Evolutionary conservation across 495 filamentous ascomycete genomes (phyloP).

Genomic region (Xylaria intraflava): DNA sequence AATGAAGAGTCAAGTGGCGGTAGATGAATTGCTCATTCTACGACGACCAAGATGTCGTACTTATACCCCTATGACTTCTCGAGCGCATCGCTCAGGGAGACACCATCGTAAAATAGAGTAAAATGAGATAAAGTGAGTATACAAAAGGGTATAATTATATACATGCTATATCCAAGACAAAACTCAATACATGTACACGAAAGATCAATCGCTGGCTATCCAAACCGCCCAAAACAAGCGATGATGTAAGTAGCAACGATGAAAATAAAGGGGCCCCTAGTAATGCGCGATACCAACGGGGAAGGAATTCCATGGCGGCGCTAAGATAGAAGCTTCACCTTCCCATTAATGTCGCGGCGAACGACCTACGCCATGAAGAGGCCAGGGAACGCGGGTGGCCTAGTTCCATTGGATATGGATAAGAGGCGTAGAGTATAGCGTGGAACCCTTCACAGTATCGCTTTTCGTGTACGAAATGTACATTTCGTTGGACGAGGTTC

Average conservation of each 20-base stretch:
- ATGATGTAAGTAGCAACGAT: too few species aligned
- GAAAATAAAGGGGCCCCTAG: too few species aligned
- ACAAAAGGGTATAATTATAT: too few species aligned
- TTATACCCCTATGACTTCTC: background rate
- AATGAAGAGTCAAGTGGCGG: too few species aligned
- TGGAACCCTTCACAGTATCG: background rate
- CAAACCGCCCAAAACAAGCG: too few species aligned
- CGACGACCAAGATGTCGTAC: background rate
- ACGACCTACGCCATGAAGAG: background rate
- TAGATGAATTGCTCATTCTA: too few species aligned
- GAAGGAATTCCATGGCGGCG: background rate
- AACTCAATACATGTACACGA: too few species aligned
- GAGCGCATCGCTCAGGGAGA: background rate
- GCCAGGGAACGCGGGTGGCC: background rate
- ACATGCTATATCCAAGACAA: too few species aligned
- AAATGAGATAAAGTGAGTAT: background rate
- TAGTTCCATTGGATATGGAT: constrained; percentile 13
- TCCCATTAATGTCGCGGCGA: background rate
- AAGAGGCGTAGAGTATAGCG: constrained; percentile 1
- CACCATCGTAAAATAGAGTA: background rate
- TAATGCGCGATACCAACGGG: too few species aligned
- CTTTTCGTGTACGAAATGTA: constrained; percentile 27
- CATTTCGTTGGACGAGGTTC: constrained; percentile 19
- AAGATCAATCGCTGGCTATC: too few species aligned
- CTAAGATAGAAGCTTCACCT: background rate